Evolutionary conservation across 768 basidiomycete species (phyloP).

Genomic region (Mycena capillaripes): DNA sequence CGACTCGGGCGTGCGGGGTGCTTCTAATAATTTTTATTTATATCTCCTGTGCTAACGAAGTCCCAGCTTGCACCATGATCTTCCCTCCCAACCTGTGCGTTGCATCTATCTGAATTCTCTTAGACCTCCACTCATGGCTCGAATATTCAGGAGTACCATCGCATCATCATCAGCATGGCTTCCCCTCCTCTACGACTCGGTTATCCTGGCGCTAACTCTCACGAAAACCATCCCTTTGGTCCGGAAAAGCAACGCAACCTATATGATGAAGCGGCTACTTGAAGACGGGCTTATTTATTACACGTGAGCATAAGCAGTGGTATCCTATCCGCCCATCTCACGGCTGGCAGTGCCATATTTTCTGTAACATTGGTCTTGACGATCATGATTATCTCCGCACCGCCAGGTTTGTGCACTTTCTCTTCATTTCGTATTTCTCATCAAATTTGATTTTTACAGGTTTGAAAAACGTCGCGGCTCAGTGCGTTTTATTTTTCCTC

Average conservation of each 20-base stretch:
- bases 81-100: constrained; percentile 55
- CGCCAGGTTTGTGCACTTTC: constrained; percentile 36
- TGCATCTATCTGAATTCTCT: constrained; percentile 2
- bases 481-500: constrained; percentile 48
- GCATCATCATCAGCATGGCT: constrained; percentile 67
- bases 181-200: constrained; percentile 63
- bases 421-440: background rate
- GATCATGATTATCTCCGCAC: constrained; percentile 60
- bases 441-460: constrained; percentile 37
- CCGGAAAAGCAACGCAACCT: constrained; percentile 49
- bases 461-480: constrained; percentile 61
- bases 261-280: constrained; percentile 56
- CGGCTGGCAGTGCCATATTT: constrained; percentile 55
- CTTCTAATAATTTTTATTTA: background rate
- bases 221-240: constrained; percentile 54
- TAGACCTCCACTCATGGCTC: constrained; percentile 12
- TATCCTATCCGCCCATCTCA: background rate
- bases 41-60: constrained; percentile 1
- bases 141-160: constrained; percentile 49
- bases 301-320: constrained; percentile 42
- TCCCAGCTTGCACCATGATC: constrained; percentile 58
- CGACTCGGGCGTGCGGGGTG: constrained; percentile 53
- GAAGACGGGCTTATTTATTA: constrained; percentile 65
- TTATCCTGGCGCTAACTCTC: constrained; percentile 56
- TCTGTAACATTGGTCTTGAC: constrained; percentile 59